Percentiles rank a stretch among this genome's conserved stretches.
Evolutionary conservation across 2,329 filamentous ascomycete species (phyloP).

Genomic region (Aspergillus japonicus): DNA sequence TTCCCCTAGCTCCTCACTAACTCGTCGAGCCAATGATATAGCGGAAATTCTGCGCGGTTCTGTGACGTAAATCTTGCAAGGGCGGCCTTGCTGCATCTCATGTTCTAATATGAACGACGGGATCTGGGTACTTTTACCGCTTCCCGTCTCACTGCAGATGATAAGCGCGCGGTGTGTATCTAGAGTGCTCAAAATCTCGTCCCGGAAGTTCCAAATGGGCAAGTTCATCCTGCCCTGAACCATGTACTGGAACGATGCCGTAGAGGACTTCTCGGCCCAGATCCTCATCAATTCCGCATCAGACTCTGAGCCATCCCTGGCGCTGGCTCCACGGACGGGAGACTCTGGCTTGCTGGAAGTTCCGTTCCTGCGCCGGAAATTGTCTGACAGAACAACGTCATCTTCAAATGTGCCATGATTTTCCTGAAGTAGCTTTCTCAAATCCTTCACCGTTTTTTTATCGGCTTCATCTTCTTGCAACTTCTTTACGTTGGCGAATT

Average conservation of each 20-base stretch:
- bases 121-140: conserved; percentile 96
- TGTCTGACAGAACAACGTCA: conserved; percentile 72
- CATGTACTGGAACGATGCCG: conserved; percentile 71
- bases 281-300: conserved; percentile 49
- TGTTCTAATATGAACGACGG: conserved; percentile 90
- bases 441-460: conserved; percentile 63
- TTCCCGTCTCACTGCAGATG: conserved; percentile 94
- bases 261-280: conserved; percentile 54
- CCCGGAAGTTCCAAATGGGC: conserved; percentile 83
- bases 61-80: conserved; percentile 92
- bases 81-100: conserved; percentile 73
- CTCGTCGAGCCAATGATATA: conserved; percentile 86
- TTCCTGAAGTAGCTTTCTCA: conserved; percentile 50
- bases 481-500: conserved; percentile 71
- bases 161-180: conserved; percentile 83
- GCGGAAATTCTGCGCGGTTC: conserved; percentile 95
- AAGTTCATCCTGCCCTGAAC: conserved; percentile 73
- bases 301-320: conserved; percentile 23
- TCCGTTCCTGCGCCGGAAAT: conserved; percentile 60
- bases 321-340: conserved; percentile 20
- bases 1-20: conserved; percentile 93
- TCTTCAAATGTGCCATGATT: conserved; percentile 57
- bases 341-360: conserved; percentile 29
- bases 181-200: conserved; percentile 74
- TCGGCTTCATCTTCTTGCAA: conserved; percentile 68